phyloP scores from a whole-genome alignment of 306 rosid genomes.

The Quillaja saponaria region DNA sequence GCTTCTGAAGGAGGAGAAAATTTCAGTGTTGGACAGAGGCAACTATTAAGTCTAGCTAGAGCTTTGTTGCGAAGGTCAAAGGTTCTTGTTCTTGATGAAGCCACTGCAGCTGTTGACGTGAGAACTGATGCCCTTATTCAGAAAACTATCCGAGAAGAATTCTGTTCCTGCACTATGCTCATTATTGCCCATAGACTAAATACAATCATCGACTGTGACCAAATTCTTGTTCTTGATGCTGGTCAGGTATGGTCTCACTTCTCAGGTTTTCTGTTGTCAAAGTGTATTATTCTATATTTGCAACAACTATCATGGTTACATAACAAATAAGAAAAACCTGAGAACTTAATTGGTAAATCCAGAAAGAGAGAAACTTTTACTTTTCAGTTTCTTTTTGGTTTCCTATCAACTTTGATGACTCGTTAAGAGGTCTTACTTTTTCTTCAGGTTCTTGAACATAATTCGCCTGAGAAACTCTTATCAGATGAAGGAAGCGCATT shows the following conservation, averaged over 20 bases:
- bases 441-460: slow-evolving; percentile 68
- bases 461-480: slow-evolving; percentile 58
- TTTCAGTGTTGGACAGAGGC: slow-evolving; percentile 93
- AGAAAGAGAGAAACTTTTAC: slow-evolving; percentile 18
- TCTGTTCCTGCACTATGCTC: slow-evolving; percentile 82
- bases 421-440: background rate
- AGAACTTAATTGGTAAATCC: background rate
- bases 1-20: slow-evolving; percentile 89
- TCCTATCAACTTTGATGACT: slow-evolving; percentile 10
- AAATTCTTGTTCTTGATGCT: slow-evolving; percentile 66
- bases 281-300: slow-evolving; percentile 3
- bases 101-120: slow-evolving; percentile 94
- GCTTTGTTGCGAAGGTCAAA: slow-evolving; percentile 82
- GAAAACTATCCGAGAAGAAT: slow-evolving; percentile 84
- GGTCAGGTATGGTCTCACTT: slow-evolving; percentile 55
- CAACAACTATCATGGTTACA: background rate
- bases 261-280: slow-evolving; percentile 11
- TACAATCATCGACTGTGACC: slow-evolving; percentile 77
- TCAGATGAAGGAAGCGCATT: slow-evolving; percentile 62
- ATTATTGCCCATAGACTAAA: slow-evolving; percentile 87
- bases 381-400: background rate
- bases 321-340: background rate
- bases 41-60: slow-evolving; percentile 80
- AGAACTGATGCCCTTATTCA: slow-evolving; percentile 83
- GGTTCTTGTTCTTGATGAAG: slow-evolving; percentile 92